Evolutionary conservation across 1,284 basidiomycete genomes (phyloP).

Genomic region (Ustilago bromivora): DNA sequence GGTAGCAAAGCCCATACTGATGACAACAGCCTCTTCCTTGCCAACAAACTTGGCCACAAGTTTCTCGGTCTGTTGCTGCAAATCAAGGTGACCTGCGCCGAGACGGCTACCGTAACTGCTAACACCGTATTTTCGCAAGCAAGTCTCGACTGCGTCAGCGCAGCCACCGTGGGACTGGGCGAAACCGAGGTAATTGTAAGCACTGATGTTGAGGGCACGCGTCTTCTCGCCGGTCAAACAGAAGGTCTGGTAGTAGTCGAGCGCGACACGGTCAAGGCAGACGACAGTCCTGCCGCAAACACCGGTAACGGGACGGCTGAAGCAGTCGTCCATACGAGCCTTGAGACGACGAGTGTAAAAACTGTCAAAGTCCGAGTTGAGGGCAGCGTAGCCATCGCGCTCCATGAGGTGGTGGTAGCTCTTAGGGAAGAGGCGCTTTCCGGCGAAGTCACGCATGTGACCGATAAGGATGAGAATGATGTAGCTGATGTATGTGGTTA

Average conservation of each 20-base stretch:
- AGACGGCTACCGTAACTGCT: conserved; percentile 82
- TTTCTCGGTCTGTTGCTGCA: conserved; percentile 85
- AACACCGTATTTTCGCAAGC: conserved; percentile 74
- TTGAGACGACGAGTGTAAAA: conserved; percentile 98
- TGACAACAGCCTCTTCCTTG: conserved; percentile 86
- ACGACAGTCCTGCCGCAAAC: conserved; percentile 94
- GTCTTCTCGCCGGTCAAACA: conserved; percentile 82
- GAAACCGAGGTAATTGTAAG: conserved; percentile 99
- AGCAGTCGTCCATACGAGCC: conserved; percentile 93
- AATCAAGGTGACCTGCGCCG: conserved; percentile 84
- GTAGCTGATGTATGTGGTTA: conserved; percentile 83
- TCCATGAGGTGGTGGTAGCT: conserved; percentile 77
- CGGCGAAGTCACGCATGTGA: conserved; percentile 93
- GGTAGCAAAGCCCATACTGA: conserved; percentile 97
- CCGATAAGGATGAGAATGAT: conserved; percentile 79
- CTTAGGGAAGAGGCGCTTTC: conserved; percentile 82
- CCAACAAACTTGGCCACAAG: conserved; percentile 91
- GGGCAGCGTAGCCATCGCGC: conserved; percentile 79
- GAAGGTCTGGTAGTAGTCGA: conserved; percentile 85
- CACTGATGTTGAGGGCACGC: conserved; percentile 93
- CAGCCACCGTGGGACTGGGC: conserved; percentile 93
- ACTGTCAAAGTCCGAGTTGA: conserved; percentile 98
- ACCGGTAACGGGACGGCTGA: conserved; percentile 90
- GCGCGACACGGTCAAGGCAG: conserved; percentile 84
- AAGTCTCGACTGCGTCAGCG: conserved; percentile 85